A percentile compares a stretch with the other conserved stretches of the same genome.
Conservation (phyloP, 75 land plant genomes). For the Pinus albicaulis region DNA sequence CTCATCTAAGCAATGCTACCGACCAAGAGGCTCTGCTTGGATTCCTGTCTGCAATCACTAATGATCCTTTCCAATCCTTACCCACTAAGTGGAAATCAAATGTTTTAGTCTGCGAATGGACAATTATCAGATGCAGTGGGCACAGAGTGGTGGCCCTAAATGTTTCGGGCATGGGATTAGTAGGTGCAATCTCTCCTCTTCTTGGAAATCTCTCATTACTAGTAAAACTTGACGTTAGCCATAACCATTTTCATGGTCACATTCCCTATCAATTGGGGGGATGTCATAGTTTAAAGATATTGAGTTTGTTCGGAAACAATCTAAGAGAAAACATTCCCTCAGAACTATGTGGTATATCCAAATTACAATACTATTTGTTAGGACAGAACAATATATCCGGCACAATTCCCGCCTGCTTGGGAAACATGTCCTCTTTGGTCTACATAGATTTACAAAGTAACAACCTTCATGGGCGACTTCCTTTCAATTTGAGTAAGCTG, state of each 20-base stretch:
- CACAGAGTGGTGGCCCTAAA: slow-evolving; percentile 7
- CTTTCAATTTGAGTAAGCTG: no score
- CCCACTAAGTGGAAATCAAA: not conserved
- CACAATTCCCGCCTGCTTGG: no score
- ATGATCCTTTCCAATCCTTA: not conserved
- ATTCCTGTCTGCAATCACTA: not conserved
- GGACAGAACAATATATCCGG: not conserved
- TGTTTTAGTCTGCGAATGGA: not conserved
- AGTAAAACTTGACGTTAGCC: slow-evolving; percentile 2
- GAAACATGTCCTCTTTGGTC: no score
- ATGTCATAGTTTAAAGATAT: not conserved
- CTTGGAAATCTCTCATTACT: not conserved
- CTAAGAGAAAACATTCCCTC: not conserved
- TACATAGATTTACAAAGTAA: no score
- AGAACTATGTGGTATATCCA: not conserved
- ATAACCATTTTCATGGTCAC: slow-evolving; percentile 17
- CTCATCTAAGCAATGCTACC: not conserved
- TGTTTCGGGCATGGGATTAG: slow-evolving; percentile 5
- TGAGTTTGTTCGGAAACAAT: not conserved
- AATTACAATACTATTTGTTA: not conserved
- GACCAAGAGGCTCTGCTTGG: not conserved
- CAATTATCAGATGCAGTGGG: not conserved
- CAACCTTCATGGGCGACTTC: no score
- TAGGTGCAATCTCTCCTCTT: slow-evolving; percentile 10
- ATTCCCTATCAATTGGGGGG: slow-evolving; percentile 11